A percentile compares a stretch with the other conserved stretches of the same genome.
Conservation (phyloP, 1,284 basidiomycete genomes). For the Trichosporon faecale region DNA sequence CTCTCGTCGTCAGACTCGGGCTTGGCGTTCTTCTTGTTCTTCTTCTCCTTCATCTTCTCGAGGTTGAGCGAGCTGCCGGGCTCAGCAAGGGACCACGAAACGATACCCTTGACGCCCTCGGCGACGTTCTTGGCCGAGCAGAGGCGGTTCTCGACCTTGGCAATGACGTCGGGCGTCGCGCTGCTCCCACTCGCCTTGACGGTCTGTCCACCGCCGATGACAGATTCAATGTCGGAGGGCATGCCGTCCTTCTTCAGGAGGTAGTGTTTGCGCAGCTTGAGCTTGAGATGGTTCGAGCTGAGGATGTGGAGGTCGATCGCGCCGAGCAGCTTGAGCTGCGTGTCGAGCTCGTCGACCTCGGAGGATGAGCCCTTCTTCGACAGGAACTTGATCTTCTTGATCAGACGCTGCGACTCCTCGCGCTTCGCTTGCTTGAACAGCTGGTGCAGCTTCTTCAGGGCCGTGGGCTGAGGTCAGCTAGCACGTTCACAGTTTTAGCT, state of each 20-base stretch:
- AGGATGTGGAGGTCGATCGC: slow-evolving; percentile 63
- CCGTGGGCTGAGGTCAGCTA: slow-evolving; percentile 38
- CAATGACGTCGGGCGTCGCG: slow-evolving; percentile 54
- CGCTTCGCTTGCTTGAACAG: slow-evolving; percentile 69
- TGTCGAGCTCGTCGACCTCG: slow-evolving; percentile 59
- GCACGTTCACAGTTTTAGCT: slow-evolving; percentile 13
- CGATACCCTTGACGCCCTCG: slow-evolving; percentile 58
- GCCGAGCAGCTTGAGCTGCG: slow-evolving; percentile 67
- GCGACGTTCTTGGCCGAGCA: slow-evolving; percentile 73
- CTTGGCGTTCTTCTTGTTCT: slow-evolving; percentile 20
- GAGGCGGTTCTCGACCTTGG: slow-evolving; percentile 69
- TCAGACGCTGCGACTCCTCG: slow-evolving; percentile 76
- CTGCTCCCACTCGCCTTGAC: slow-evolving; percentile 32
- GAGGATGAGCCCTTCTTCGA: slow-evolving; percentile 51
- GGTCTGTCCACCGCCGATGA: slow-evolving; percentile 23
- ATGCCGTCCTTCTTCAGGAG: slow-evolving; percentile 43
- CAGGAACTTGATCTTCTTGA: slow-evolving; percentile 75
- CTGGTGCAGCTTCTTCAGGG: slow-evolving; percentile 48
- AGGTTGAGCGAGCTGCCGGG: slow-evolving; percentile 42
- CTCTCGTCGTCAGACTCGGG: slow-evolving; percentile 12
- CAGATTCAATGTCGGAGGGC: slow-evolving; percentile 49
- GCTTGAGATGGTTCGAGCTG: slow-evolving; percentile 62
- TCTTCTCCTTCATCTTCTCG: slow-evolving; percentile 30
- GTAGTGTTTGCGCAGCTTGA: slow-evolving; percentile 72
- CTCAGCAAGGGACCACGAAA: slow-evolving; percentile 54